A percentile compares a stretch with the other conserved stretches of the same genome.
Evolutionary conservation across 352 stramenopile species (phyloP).

Genomic region (Pythium volutum): DNA sequence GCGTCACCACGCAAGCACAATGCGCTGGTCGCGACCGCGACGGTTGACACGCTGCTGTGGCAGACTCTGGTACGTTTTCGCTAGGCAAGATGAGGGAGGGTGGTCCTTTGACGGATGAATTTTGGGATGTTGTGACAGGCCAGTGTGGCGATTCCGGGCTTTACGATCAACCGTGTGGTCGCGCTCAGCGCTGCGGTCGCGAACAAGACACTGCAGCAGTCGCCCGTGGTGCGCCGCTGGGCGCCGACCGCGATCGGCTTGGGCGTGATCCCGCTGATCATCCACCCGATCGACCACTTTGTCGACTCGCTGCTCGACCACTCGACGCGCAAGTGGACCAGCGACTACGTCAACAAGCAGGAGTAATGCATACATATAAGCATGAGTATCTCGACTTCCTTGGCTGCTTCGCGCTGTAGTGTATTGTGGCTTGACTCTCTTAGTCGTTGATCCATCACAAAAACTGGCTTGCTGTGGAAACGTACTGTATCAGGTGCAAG

Average conservation of each 20-base stretch:
- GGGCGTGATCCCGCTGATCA: conserved; percentile 82
- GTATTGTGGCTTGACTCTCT: no score
- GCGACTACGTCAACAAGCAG: conserved; percentile 27
- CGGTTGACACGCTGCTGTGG: conserved; percentile 81
- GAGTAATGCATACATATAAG: conserved; percentile 26
- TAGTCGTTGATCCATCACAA: no score
- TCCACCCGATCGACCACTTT: conserved; percentile 81
- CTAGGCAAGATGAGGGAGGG: no score
- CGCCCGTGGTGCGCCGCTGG: conserved; percentile 48
- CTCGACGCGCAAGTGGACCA: conserved; percentile 47
- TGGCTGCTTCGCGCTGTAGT: no score
- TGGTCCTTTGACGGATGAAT: not conserved
- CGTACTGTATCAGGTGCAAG: no score
- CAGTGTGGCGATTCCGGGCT: conserved; percentile 79
- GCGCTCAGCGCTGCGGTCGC: conserved; percentile 35
- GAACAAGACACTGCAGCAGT: conserved; percentile 39
- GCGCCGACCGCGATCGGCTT: conserved; percentile 74
- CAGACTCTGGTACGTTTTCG: conserved; percentile 50
- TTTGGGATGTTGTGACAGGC: conserved; percentile 30
- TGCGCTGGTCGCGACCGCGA: conserved; percentile 33
- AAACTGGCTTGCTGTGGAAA: no score
- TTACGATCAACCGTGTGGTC: conserved; percentile 83
- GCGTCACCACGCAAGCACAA: conserved; percentile 31
- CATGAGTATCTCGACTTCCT: no score
- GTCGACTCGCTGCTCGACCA: conserved; percentile 58